Evolutionary conservation across 1,284 basidiomycete species (phyloP).

Genomic region (Pyrrhoderma noxium): DNA sequence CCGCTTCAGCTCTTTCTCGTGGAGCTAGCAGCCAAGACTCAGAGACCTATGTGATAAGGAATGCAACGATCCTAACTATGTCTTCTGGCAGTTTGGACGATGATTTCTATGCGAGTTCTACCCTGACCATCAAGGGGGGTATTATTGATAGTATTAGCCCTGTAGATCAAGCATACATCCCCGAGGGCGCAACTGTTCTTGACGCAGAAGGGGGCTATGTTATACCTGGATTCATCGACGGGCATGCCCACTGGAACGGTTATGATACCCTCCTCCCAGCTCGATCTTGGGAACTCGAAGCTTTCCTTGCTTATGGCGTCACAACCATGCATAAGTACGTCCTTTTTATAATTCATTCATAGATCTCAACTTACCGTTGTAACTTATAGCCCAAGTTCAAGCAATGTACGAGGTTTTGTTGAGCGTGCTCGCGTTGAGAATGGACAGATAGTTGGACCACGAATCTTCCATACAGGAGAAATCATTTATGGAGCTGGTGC

Average conservation of each 20-base stretch:
- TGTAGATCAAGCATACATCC: constrained; percentile 32
- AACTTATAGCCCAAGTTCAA: constrained; percentile 51
- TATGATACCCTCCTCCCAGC: constrained; percentile 45
- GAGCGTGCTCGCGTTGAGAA: constrained; percentile 62
- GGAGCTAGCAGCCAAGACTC: constrained; percentile 22
- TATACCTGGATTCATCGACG: constrained; percentile 65
- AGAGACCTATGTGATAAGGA: constrained; percentile 49
- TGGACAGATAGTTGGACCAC: constrained; percentile 57
- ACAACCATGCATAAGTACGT: constrained; percentile 69
- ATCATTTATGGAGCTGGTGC: constrained; percentile 57
- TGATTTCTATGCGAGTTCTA: constrained; percentile 46
- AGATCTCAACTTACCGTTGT: background rate
- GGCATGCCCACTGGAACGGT: constrained; percentile 66
- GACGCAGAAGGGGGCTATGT: constrained; percentile 57
- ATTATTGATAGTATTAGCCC: constrained; percentile 46
- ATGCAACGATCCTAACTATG: constrained; percentile 65
- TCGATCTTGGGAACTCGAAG: constrained; percentile 64
- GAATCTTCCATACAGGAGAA: constrained; percentile 61
- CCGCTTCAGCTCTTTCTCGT: constrained; percentile 18
- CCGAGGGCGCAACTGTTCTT: constrained; percentile 41
- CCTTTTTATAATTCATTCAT: background rate
- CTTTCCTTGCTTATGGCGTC: constrained; percentile 70
- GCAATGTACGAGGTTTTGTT: constrained; percentile 50
- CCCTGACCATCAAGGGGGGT: constrained; percentile 46
- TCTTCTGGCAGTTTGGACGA: constrained; percentile 33